These are phyloP conservation scores for Aquilaria agallochum DNA, from an alignment of 441 rosid genomes.

Conservation along the genomic window DNA sequence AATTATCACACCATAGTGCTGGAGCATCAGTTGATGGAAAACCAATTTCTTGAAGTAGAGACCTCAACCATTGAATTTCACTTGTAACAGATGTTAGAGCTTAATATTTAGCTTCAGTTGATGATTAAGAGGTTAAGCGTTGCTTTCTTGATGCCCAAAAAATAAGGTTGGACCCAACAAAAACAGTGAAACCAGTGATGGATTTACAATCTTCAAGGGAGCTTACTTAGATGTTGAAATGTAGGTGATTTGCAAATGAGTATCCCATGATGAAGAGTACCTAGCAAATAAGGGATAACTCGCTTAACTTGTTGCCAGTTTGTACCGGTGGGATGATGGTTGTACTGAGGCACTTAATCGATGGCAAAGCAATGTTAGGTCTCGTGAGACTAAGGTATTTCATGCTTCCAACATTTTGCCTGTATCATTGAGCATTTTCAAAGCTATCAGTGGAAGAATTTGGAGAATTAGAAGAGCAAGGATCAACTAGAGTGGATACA, in stretches of 20 bases:
- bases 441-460: background rate
- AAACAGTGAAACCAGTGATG: background rate
- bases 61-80: background rate
- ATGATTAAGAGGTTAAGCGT: background rate
- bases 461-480: background rate
- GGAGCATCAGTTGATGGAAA: background rate
- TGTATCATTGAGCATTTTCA: background rate
- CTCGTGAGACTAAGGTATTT: background rate
- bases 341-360: background rate
- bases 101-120: background rate
- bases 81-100: background rate
- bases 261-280: background rate
- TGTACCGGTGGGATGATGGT: background rate
- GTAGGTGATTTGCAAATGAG: background rate
- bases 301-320: background rate
- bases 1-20: conserved; percentile 3
- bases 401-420: background rate
- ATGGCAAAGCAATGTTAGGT: background rate
- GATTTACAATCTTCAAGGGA: background rate
- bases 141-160: conserved; percentile 3
- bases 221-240: background rate
- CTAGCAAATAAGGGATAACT: background rate
- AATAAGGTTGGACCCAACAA: conserved; percentile 7
- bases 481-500: background rate
- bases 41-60: background rate